Conservation (phyloP, 2,329 filamentous ascomycete species). For the Alternaria brassicicola region DNA sequence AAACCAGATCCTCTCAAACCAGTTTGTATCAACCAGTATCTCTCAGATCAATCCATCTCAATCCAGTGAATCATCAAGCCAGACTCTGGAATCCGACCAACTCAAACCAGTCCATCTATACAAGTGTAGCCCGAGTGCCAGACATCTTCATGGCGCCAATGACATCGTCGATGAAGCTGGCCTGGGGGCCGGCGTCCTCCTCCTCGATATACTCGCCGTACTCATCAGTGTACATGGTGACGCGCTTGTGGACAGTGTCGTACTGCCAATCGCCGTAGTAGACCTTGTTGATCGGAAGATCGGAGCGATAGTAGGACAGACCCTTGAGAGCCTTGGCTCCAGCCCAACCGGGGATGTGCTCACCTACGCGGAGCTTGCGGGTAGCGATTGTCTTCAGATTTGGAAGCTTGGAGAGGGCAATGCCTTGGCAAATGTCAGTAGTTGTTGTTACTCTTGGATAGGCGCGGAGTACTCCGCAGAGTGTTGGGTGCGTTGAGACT, state of each 20-base stretch:
- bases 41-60: not conserved
- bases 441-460: not conserved
- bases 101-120: not conserved
- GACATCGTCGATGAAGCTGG: slow-evolving; percentile 21
- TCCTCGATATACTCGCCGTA: slow-evolving; percentile 21
- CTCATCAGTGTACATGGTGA: slow-evolving; percentile 21
- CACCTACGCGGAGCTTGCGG: slow-evolving; percentile 23
- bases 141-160: slow-evolving; percentile 6
- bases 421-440: not conserved
- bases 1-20: not conserved
- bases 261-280: slow-evolving; percentile 31
- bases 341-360: slow-evolving; percentile 24
- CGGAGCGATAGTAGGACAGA: slow-evolving; percentile 20
- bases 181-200: slow-evolving; percentile 19
- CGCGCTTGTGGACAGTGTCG: slow-evolving; percentile 17
- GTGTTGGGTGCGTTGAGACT: not conserved
- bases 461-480: not conserved
- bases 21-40: not conserved
- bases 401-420: slow-evolving; percentile 9
- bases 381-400: slow-evolving; percentile 13
- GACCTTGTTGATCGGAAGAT: slow-evolving; percentile 14
- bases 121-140: not conserved
- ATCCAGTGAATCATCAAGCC: not conserved
- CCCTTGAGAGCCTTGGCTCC: slow-evolving; percentile 6
- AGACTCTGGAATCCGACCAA: not conserved